phyloP scores from a whole-genome alignment of 2,329 filamentous ascomycete species.

The Trichoderma polysporum region DNA sequence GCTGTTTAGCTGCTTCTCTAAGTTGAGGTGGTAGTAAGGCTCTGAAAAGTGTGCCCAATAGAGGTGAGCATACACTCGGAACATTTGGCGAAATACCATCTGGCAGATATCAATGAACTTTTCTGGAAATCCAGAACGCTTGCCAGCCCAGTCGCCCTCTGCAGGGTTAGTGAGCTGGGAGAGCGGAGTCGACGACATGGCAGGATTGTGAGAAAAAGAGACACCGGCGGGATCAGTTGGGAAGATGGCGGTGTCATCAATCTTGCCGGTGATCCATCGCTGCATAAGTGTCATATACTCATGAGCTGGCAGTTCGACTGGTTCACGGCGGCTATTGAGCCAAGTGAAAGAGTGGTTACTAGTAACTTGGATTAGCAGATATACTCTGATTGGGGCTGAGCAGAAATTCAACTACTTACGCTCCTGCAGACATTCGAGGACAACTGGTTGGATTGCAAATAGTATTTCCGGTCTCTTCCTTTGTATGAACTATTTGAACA shows the following conservation, averaged over 20 bases:
- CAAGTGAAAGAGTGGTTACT: conserved; percentile 95
- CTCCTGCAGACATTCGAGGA: conserved; percentile 90
- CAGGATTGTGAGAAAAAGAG: conserved; percentile 63
- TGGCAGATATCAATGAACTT: conserved; percentile 89
- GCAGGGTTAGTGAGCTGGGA: conserved; percentile 61
- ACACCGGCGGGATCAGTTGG: conserved; percentile 77
- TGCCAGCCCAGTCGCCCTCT: conserved; percentile 79
- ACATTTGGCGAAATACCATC: conserved; percentile 96
- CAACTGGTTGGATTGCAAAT: conserved; percentile 85
- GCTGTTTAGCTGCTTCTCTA: conserved; percentile 80
- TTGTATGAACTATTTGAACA: conserved; percentile 83
- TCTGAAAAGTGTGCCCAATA: conserved; percentile 95
- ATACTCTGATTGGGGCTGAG: not conserved
- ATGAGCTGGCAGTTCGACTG: conserved; percentile 86
- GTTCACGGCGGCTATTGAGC: conserved; percentile 83
- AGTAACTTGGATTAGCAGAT: not conserved
- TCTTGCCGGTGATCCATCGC: conserved; percentile 95
- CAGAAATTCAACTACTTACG: conserved; percentile 59
- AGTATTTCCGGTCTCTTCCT: conserved; percentile 71
- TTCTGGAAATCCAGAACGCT: conserved; percentile 86
- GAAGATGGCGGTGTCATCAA: conserved; percentile 86
- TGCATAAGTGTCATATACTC: conserved; percentile 96
- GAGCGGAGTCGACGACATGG: conserved; percentile 58
- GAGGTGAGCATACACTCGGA: conserved; percentile 94
- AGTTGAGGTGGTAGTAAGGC: conserved; percentile 79